Base-by-base conservation (phyloP, 495 filamentous ascomycete genomes). In the Penicillium desertorum region DNA sequence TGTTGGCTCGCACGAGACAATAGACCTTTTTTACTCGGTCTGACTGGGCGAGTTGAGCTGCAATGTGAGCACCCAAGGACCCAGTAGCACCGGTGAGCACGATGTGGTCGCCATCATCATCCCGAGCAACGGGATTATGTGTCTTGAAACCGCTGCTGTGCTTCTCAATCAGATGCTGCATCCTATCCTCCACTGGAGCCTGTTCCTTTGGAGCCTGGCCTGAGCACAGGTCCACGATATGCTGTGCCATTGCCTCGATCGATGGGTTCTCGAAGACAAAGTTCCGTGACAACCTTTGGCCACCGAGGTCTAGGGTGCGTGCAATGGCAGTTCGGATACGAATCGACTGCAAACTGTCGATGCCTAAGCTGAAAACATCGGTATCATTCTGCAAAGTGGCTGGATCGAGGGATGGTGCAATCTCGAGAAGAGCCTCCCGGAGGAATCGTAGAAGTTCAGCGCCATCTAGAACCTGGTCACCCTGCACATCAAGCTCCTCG, bases 31-130 rank as follows among this genome's bases (percentile, higher is more conserved):
- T 54, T 5, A 83, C 67, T 12, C 59, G 22, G 1, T 65, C 37
- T 1, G 53, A 41, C 10, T 52, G 56, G 1, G 56, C 55, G 4
- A 84, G 66, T 29, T 73, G 69, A 49, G 72, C 46, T 1, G 84
- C 76, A 14, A 87, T 71, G 52, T 86, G 79, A 2, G 79, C 74
- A 5, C 85, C 85, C 5, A 88, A 71, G 1, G 80, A 74, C 1
- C 85, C 85, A n/a, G 85, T 88, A n/a, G 79, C 82, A n/a, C 85
- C 85, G 1, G 84, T 87, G 10, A 88, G 58, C 56, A 69, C 45
- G 51, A 71, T 42, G 45, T 68, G 49, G 49, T 65, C 46, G 30
- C 55, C 62, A 49, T 68, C 44, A 25, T 51, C n/a, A 4, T 47
- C 51, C 27, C 57, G 49, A 2, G 49, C 39, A 36, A 74, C 63